Evolutionary conservation across 2,329 filamentous ascomycete genomes (phyloP), one percentile per base, ranked within the genome.

Genomic region (Trichoderma simmonsii): DNA sequence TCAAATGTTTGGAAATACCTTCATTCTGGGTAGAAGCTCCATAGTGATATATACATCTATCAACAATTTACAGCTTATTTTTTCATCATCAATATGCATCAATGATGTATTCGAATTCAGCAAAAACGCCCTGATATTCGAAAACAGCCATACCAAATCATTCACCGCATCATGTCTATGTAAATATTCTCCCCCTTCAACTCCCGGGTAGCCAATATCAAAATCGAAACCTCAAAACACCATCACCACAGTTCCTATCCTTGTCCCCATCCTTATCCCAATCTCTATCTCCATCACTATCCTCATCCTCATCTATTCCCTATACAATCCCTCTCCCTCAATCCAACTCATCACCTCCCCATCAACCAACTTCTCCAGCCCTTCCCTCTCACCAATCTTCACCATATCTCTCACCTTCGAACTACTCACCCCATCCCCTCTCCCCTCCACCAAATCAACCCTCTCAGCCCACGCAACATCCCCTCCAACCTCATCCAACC

Each of bases 391-490:
- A 12, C 80, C 78, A 6, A 14, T 77, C 72, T 83, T 84, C 1
- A 87, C 87, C 6, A 89, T 87, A 36, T 86, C 84, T 65, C 92
- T 85, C 59, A 91, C 91, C 76, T 83, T 86, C 7, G 93, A 94
- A 74, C 88, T 90, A 74, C 88, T 90, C 51, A 89, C 83, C 18
- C 65, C 67, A 24, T 82, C 83, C 18, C 81, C 81, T 15, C 75
- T 74, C 0, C 85, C 87, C 18, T 87, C 82, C 1, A 90, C 87
- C 78, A 93, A 80, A 73, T 89, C 86, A 34, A 95, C 87, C 74
- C 85, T 84, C 6, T 77, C 78, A 51, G 84, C 86, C 92, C 92
- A 95, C 73, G 84, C 83, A 48, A 74, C 80, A 75, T 83, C 82
- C 1, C 88, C 90, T 0, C 90, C 90, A 0, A 86, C 83, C 2